Evolutionary conservation across 495 filamentous ascomycete genomes (phyloP).

Genomic region (Tuber microsphaerosporum): DNA sequence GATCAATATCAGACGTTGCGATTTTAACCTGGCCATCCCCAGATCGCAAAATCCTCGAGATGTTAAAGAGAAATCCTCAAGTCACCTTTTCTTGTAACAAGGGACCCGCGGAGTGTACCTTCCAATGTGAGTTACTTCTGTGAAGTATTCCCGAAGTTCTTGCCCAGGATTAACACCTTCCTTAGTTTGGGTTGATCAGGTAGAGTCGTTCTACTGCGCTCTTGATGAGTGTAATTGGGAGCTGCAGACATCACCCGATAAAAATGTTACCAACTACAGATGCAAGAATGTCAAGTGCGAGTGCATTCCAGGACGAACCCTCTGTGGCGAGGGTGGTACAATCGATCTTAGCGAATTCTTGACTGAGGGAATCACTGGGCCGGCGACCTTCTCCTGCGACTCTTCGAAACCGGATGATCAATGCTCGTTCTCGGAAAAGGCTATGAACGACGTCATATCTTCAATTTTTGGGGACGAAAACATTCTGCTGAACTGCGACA

Average conservation of each 20-base stretch:
- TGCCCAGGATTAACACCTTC: conserved; percentile 43
- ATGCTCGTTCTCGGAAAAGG: conserved; percentile 80
- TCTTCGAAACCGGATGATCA: conserved; percentile 49
- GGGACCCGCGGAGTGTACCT: conserved; percentile 62
- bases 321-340: conserved; percentile 84
- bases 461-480: conserved; percentile 82
- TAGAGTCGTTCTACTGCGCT: conserved; percentile 93
- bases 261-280: conserved; percentile 74
- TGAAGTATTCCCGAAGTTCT: not conserved
- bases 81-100: conserved; percentile 87
- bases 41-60: conserved; percentile 69
- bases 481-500: conserved; percentile 71
- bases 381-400: conserved; percentile 69
- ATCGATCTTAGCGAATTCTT: conserved; percentile 90
- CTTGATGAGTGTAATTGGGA: conserved; percentile 71
- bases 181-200: conserved; percentile 83
- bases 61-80: conserved; percentile 78
- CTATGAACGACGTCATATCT: conserved; percentile 82
- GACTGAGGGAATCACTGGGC: conserved; percentile 68
- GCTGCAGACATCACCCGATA: conserved; percentile 57
- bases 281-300: conserved; percentile 78
- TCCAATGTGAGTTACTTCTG: conserved; percentile 63
- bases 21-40: not conserved
- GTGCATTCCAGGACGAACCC: conserved; percentile 84
- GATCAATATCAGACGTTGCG: not conserved